phyloP scores from a whole-genome alignment of 371 early-diverging fungal genomes.

The Haplosporangium sp. region DNA sequence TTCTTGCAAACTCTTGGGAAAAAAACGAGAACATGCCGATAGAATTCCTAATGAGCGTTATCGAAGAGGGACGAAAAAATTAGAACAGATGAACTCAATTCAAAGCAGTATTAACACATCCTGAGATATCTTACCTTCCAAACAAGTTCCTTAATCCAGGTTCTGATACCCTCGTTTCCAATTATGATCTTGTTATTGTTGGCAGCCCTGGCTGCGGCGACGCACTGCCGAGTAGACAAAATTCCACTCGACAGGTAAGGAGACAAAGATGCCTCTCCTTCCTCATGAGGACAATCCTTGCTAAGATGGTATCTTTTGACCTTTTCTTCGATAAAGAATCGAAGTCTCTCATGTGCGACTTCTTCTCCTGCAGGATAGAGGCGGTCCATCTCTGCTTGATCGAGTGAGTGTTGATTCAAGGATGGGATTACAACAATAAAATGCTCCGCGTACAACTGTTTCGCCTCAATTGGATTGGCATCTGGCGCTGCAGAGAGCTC shows the following conservation, averaged over 20 bases:
- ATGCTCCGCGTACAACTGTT: conserved; percentile 25
- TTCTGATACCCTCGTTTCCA: conserved; percentile 61
- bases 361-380: conserved; percentile 60
- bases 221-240: conserved; percentile 63
- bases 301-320: conserved; percentile 39
- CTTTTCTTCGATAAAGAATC: conserved; percentile 31
- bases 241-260: conserved; percentile 62
- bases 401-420: conserved; percentile 27
- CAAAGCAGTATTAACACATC: neutral
- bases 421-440: conserved; percentile 16
- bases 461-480: conserved; percentile 29
- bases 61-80: neutral
- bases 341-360: conserved; percentile 48
- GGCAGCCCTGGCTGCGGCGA: conserved; percentile 57
- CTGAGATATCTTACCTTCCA: conserved; percentile 63
- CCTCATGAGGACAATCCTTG: conserved; percentile 38
- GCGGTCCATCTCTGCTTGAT: conserved; percentile 16
- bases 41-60: conserved; percentile 64
- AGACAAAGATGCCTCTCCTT: conserved; percentile 38
- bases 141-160: conserved; percentile 62
- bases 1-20: conserved; percentile 72
- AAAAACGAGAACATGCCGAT: conserved; percentile 66
- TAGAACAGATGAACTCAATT: neutral
- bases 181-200: conserved; percentile 61
- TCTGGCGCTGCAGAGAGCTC: conserved; percentile 27